Conservation (phyloP, 1,284 basidiomycete genomes). For the Fomitopsis schrenkii region DNA sequence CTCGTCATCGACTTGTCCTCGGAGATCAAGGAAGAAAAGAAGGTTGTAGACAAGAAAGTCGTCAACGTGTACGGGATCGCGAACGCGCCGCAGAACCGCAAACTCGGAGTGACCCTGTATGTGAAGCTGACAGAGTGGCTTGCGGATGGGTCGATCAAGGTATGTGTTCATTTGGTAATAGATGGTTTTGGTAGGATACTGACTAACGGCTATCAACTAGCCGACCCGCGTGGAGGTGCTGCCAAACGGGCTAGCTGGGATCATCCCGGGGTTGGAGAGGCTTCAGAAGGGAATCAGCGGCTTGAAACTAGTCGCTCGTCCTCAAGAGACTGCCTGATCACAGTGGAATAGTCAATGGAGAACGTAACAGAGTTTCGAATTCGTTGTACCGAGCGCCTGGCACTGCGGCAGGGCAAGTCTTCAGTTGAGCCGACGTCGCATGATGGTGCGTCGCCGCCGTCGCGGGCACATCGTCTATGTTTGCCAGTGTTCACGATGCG, state of each 20-base stretch:
- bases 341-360: no score
- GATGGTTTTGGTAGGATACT: no score
- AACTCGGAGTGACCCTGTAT: constrained; percentile 8
- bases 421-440: no score
- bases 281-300: no score
- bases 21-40: constrained; percentile 8
- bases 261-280: constrained; percentile 16
- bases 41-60: constrained; percentile 9
- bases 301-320: no score
- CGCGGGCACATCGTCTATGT: no score
- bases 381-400: no score
- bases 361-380: no score
- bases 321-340: no score
- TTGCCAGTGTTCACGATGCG: no score
- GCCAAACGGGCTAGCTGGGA: constrained; percentile 40
- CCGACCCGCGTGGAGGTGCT: constrained; percentile 35
- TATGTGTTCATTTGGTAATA: background rate
- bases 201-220: constrained; percentile 1
- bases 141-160: constrained; percentile 12
- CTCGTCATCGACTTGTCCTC: constrained; percentile 11
- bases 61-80: constrained; percentile 7
- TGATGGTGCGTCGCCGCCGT: no score
- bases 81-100: constrained; percentile 7
- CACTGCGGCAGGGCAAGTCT: no score
- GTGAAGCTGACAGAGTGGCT: constrained; percentile 10